Evolutionary conservation across 2,329 filamentous ascomycete species (phyloP).

Genomic region (Curvularia lunata): DNA sequence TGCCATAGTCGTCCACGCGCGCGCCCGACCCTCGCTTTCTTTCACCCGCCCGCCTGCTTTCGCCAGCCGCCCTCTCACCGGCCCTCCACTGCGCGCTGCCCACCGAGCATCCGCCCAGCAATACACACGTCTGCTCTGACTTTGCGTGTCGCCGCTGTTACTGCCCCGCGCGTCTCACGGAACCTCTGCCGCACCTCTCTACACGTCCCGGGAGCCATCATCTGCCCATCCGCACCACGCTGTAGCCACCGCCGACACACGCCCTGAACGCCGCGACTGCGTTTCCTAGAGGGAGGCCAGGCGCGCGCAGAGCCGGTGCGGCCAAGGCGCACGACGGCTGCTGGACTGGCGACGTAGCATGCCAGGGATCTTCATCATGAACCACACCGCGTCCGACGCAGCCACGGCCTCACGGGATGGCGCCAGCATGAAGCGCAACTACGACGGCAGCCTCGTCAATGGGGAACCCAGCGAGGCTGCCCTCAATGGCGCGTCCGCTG

Average conservation of each 20-base stretch:
- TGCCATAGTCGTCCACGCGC: slow-evolving; percentile 6
- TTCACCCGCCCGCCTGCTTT: slow-evolving; percentile 18
- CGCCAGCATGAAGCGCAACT: slow-evolving; percentile 39
- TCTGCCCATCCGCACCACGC: not conserved
- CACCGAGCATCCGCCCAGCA: not conserved
- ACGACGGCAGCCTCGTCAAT: slow-evolving; percentile 41
- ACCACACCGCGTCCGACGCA: slow-evolving; percentile 51
- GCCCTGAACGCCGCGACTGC: not conserved
- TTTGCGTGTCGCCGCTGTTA: not conserved
- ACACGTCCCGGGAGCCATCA: not conserved
- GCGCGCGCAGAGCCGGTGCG: slow-evolving; percentile 27
- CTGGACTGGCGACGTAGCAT: slow-evolving; percentile 49
- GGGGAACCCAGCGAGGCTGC: slow-evolving; percentile 26
- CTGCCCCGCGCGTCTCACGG: slow-evolving; percentile 1
- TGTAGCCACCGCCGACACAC: not conserved
- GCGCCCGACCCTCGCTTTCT: slow-evolving; percentile 5
- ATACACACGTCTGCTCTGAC: slow-evolving; percentile 3
- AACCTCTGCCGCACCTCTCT: not conserved
- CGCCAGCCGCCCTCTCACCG: slow-evolving; percentile 12
- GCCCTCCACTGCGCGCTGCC: not conserved
- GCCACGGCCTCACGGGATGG: slow-evolving; percentile 38
- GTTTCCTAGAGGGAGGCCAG: not conserved
- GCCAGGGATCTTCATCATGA: slow-evolving; percentile 58
- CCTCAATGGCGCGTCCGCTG: slow-evolving; percentile 28
- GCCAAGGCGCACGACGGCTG: slow-evolving; percentile 42